Base-by-base conservation (phyloP, 495 filamentous ascomycete species). In the Daldinia grandis region DNA sequence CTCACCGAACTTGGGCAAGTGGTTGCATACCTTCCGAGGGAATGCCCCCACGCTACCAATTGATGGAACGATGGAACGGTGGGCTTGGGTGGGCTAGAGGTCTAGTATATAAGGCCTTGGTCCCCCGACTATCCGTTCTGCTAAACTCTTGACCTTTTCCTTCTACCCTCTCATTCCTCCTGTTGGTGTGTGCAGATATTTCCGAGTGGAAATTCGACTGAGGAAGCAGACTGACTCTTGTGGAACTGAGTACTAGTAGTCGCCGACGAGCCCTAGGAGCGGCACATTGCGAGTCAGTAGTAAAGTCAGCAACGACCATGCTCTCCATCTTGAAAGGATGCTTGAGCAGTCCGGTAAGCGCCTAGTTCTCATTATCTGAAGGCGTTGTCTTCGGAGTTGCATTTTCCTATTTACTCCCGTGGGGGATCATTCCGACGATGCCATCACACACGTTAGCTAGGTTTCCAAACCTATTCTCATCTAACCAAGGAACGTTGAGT, bases 1-100 rank as follows among this genome's bases (percentile, higher is more conserved):
- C 65, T 73, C 70, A 73, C 70, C 70, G 70, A 73, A 62, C 25
- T 58, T 66, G 49, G 9, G 37, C 27, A 58, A 27, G 58, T 68
- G 62, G 57, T 65, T 69, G 61, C 70, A 73, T 69, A 21, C 25
- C 31, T 58, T 25, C 47, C 27, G 61, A 56, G 56, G 59, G 40
- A 51, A 9, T 19, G 33, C 70, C 70, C 70, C 70, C 70, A 73
- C 70, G 50, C 38, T 37, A 42, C 50, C 59, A 50, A 25, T 47
- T 3, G 28, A 73, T 40, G 38, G 25, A 35, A 5, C 30, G 28
- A 30, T 55, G 40, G 64, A 51, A 3, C 19, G 33, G 14, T 35
- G 33, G 33, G 33, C 33, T 35, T 35, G 42, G 42, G 24, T 24
- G 17, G 42, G 42, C 47, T 4, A 35, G 58, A 47, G 55, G 53